Base-by-base conservation (phyloP, 2,329 filamentous ascomycete species). In the Talaromyces funiculosus region DNA sequence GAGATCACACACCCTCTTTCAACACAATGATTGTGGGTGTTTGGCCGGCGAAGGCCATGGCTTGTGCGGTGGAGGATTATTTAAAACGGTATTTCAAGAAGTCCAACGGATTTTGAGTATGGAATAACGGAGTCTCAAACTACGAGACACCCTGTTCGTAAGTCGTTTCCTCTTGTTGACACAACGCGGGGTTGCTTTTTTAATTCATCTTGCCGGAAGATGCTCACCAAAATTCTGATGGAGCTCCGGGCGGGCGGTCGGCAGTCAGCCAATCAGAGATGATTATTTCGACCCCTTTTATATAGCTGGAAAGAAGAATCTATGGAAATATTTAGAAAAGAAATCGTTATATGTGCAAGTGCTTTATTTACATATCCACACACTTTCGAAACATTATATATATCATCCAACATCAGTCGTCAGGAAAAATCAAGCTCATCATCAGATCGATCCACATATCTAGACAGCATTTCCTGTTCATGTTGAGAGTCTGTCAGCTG, bases 11-110 rank as follows among this genome's bases (percentile, higher is more conserved):
- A 95, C 92, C 92, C 84, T 97, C 93, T 82, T 94, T 95, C 74
- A 97, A 86, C 82, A 97, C 92, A 78, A 97, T 91, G 77, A 97
- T 97, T 70, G 93, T 97, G 77, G 93, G 93, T 75, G 93, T 94
- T 80, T 97, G 93, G 75, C 92, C 92, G 81, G 91, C 91, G 82
- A 97, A 97, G 76, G 92, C 95, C 92, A 97, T 96, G 68, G 64
- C 82, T 71, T 71, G 64, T 54, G 42, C 33, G 40, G 54, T 18
- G 18, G 60, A 4, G 42, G 38, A 35, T 35, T 57, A 33, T 24
- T n/a, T 24, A 29, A 29, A 54, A 40, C 3, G 14, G 18, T 6
- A 38, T n/a, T 33, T 7, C 14, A 40, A 35, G 38, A n/a, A 18
- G 14, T 24, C 26, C 33, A 7, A 38, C 10, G 22, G 18, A 8